phyloP scores from a whole-genome alignment of 306 rosid species.

The Arachis hypogaea region DNA sequence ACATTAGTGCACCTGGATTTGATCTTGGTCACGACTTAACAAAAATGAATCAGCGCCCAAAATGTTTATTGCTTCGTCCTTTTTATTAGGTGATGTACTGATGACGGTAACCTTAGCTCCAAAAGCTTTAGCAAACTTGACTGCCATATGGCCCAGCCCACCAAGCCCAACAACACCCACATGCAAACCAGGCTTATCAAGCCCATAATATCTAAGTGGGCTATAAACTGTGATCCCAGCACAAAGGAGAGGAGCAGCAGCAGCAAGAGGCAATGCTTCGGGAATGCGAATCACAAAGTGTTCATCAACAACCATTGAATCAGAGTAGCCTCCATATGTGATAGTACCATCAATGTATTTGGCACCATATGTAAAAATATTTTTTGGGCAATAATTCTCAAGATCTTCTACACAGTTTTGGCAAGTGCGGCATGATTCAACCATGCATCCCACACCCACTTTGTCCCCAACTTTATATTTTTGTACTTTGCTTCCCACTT shows the following conservation, averaged over 20 bases:
- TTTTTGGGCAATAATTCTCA: conserved; percentile 52
- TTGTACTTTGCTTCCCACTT: conserved; percentile 58
- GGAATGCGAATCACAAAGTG: conserved; percentile 51
- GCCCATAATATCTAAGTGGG: conserved; percentile 48
- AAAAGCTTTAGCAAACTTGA: conserved; percentile 62
- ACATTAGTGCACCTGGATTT: conserved; percentile 44
- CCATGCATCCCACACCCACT: conserved; percentile 60
- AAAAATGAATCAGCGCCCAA: conserved; percentile 54
- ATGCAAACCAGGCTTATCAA: conserved; percentile 53
- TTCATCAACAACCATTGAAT: conserved; percentile 49
- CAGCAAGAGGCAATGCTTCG: conserved; percentile 47
- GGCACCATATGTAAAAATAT: conserved; percentile 33
- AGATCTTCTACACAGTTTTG: conserved; percentile 44
- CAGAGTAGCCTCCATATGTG: conserved; percentile 61
- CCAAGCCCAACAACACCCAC: conserved; percentile 67
- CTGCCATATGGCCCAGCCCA: conserved; percentile 61
- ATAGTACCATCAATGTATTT: conserved; percentile 45
- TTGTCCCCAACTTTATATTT: conserved; percentile 57
- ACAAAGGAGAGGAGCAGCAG: conserved; percentile 65
- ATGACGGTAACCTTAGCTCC: conserved; percentile 58
- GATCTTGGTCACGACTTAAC: conserved; percentile 47
- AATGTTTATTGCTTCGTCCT: conserved; percentile 49
- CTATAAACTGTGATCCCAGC: conserved; percentile 71
- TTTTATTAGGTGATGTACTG: conserved; percentile 58
- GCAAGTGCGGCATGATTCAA: conserved; percentile 57